A percentile compares a stretch with the other conserved stretches of the same genome.
phyloP scores from a whole-genome alignment of 2,329 filamentous ascomycete genomes.

The Aspergillus sp. region DNA sequence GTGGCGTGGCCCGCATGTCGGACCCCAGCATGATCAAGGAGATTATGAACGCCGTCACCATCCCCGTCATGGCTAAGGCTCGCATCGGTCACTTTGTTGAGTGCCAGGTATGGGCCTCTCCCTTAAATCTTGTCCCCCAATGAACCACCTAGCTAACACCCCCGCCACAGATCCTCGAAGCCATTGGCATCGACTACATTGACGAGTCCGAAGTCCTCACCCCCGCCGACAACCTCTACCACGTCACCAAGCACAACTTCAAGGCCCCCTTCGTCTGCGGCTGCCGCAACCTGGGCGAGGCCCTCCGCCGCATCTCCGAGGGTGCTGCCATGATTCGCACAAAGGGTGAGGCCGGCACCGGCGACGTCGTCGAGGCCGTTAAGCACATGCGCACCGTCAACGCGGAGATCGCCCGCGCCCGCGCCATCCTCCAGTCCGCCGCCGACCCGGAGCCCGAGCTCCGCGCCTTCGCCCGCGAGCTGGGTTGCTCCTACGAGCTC shows the following conservation, averaged over 20 bases:
- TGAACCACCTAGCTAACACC: constrained; percentile 2
- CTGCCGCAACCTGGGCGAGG: constrained; percentile 91
- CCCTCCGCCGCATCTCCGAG: constrained; percentile 83
- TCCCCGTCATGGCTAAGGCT: constrained; percentile 98
- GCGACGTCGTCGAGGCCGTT: constrained; percentile 94
- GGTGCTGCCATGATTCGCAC: constrained; percentile 98
- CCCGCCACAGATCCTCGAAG: constrained; percentile 74
- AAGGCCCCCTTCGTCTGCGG: constrained; percentile 92
- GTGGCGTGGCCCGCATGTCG: constrained; percentile 95
- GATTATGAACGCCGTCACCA: constrained; percentile 92
- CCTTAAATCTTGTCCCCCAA: not conserved
- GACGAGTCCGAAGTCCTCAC: constrained; percentile 98
- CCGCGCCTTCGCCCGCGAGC: constrained; percentile 74
- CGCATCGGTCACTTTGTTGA: constrained; percentile 97
- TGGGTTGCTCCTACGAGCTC: constrained; percentile 74
- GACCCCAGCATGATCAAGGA: constrained; percentile 92
- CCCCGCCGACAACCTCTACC: constrained; percentile 83
- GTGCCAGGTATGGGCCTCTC: constrained; percentile 63
- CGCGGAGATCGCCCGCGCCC: constrained; percentile 73
- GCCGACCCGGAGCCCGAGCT: constrained; percentile 65
- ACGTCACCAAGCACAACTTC: constrained; percentile 86
- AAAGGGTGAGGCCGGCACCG: constrained; percentile 96
- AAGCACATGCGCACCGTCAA: constrained; percentile 93
- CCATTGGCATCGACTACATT: constrained; percentile 94
- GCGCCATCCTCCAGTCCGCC: constrained; percentile 48